Conservation (phyloP, 2,329 filamentous ascomycete genomes). For the Pseudocercospora crystallina region DNA sequence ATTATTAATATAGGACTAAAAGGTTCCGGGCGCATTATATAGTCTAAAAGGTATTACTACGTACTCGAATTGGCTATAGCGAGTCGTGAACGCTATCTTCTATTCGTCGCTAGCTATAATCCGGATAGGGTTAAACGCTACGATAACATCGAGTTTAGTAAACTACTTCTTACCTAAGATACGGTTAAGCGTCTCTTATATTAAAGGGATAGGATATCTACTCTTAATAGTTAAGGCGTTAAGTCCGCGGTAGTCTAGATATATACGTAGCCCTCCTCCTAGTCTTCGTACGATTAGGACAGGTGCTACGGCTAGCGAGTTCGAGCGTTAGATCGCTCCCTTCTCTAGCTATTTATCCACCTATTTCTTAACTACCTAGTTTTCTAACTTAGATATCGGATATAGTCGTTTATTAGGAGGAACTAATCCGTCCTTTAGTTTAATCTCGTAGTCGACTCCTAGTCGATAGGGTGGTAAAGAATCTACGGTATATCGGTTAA, state of each 20-base stretch:
- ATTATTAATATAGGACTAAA: conserved; percentile 13
- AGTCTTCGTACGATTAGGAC: conserved; percentile 10
- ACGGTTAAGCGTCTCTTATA: conserved; percentile 27
- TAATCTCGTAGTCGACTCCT: conserved; percentile 6
- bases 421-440: neutral
- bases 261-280: conserved; percentile 22
- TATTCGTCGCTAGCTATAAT: conserved; percentile 8
- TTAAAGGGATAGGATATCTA: conserved; percentile 29
- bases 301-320: neutral
- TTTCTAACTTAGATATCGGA: conserved; percentile 1
- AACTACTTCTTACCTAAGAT: conserved; percentile 21
- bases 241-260: conserved; percentile 30
- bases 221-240: conserved; percentile 32
- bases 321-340: conserved; percentile 1
- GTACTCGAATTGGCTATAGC: conserved; percentile 12
- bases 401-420: conserved; percentile 2
- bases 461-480: neutral
- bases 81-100: conserved; percentile 14
- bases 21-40: conserved; percentile 1
- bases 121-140: conserved; percentile 13
- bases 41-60: conserved; percentile 11
- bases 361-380: conserved; percentile 13
- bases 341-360: conserved; percentile 11
- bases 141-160: conserved; percentile 24
- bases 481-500: neutral